A percentile compares a stretch with the other conserved stretches of the same genome.
These are phyloP conservation scores for Phylloporus sp. DNA, from an alignment of 768 basidiomycete species.

Conservation along the genomic window DNA sequence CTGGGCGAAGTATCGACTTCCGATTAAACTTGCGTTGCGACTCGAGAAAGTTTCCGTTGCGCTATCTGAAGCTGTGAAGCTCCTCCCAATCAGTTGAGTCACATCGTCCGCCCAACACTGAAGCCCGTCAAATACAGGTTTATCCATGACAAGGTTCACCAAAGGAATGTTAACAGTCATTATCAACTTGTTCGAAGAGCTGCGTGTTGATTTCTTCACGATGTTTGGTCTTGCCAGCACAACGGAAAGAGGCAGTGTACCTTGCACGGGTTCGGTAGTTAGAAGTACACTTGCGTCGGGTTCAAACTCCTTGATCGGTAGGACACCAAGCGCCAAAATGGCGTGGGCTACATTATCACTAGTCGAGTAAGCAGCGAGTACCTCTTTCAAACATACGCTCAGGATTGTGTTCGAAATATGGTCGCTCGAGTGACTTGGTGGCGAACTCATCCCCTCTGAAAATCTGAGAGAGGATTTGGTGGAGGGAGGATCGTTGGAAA, in stretches of 20 bases:
- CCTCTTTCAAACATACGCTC: slow-evolving; percentile 39
- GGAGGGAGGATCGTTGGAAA: slow-evolving; percentile 31
- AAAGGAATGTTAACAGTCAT: slow-evolving; percentile 51
- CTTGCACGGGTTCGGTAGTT: slow-evolving; percentile 15
- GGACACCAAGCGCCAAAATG: slow-evolving; percentile 49
- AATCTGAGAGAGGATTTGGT: slow-evolving; percentile 28
- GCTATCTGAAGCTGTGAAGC: slow-evolving; percentile 18
- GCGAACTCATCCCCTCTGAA: slow-evolving; percentile 15
- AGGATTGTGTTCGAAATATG: slow-evolving; percentile 24
- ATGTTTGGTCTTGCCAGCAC: slow-evolving; percentile 13
- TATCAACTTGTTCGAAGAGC: slow-evolving; percentile 8
- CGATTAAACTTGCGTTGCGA: slow-evolving; percentile 63
- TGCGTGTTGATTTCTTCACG: neutral
- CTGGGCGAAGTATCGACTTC: slow-evolving; percentile 69
- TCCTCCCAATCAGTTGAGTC: slow-evolving; percentile 60
- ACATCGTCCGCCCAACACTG: slow-evolving; percentile 89
- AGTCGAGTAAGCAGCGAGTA: slow-evolving; percentile 46
- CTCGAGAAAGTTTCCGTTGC: slow-evolving; percentile 35
- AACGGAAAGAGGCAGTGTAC: slow-evolving; percentile 20
- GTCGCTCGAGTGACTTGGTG: slow-evolving; percentile 1
- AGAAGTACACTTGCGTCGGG: slow-evolving; percentile 21
- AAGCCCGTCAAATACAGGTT: slow-evolving; percentile 64
- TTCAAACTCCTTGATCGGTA: slow-evolving; percentile 24
- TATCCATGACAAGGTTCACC: slow-evolving; percentile 55
- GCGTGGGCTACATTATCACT: slow-evolving; percentile 37